Evolutionary conservation across 345 rosid species (phyloP), one percentile per base, ranked within the genome.

Genomic region (Bretschneidera sinensis): DNA sequence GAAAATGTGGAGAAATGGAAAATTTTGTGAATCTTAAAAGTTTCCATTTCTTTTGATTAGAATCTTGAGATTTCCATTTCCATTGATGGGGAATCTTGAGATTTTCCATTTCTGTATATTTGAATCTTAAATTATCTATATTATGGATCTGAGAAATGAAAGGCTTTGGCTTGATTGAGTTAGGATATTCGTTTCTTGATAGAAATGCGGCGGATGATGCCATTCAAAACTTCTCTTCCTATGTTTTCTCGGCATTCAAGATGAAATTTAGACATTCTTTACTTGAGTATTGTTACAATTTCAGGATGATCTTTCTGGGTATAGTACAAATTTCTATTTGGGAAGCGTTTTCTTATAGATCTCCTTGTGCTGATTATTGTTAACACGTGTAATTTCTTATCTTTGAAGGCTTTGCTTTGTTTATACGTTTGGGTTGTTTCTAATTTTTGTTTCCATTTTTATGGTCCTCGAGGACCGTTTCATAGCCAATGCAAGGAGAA

Each of bases 131-230:
- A 21, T 20, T 60, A 53, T 31, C 50, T 18, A 35, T 55, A 31
- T 56, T 7, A 43, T 55, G 34, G 63, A 69, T 69, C 78, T 59
- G 71, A 19, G 62, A 57, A 70, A 65, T 57, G 72, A 60, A 39
- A 23, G 14, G 33, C 18, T 67, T 43, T 45, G 18, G 45, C 24
- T n/a, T 24, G 23, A 33, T 56, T 31, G 57, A 51, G 51, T 48
- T 34, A 24, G 48, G 55, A 33, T 15, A 34, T 57, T 18, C 20
- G 24, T 18, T 55, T 48, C 0, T 24, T 21, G 31, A 39, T 55
- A 51, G 34, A 49, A 59, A 53, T 54, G 58, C 63, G 47, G 49
- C 14, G 21, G 2, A 19, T 21, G 39, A 56, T 55, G 48, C 57
- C 21, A 57, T 39, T 39, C 54, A n/a, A 34, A 47, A 28, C 20